These are phyloP conservation scores for Mycosphaerella arachidis DNA, from an alignment of 2,329 filamentous ascomycete species.

Conservation along the genomic window DNA sequence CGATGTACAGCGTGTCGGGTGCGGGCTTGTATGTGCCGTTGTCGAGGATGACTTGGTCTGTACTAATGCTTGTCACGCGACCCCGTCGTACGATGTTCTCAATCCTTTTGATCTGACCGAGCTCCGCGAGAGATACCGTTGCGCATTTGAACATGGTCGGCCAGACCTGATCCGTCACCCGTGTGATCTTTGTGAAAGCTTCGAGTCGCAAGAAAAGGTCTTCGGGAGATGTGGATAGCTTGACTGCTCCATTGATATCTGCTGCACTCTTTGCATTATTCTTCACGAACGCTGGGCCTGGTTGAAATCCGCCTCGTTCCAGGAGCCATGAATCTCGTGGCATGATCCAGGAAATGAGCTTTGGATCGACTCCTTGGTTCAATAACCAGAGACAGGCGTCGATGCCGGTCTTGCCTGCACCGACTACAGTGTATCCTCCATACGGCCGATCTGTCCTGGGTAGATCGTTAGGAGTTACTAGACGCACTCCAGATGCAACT, in stretches of 20 bases:
- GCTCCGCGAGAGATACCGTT: slow-evolving; percentile 15
- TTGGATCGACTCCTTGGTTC: slow-evolving; percentile 6
- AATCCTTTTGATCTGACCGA: slow-evolving; percentile 14
- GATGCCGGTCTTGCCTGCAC: slow-evolving; percentile 21
- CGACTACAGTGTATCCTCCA: slow-evolving; percentile 17
- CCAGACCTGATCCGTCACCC: slow-evolving; percentile 6
- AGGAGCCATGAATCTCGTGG: slow-evolving; percentile 18
- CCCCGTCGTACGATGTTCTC: slow-evolving; percentile 13
- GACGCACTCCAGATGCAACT: slow-evolving; percentile 5
- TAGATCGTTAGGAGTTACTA: slow-evolving; percentile 14
- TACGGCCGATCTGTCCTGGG: slow-evolving; percentile 6
- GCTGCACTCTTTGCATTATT: not conserved
- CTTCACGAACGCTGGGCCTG: slow-evolving; percentile 2
- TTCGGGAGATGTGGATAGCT: slow-evolving; percentile 12
- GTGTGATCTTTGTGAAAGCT: slow-evolving; percentile 4
- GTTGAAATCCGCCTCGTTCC: slow-evolving; percentile 13
- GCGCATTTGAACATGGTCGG: slow-evolving; percentile 19
- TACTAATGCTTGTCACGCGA: slow-evolving; percentile 7
- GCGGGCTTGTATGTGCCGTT: slow-evolving; percentile 3
- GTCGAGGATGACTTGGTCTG: slow-evolving; percentile 9
- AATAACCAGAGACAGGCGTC: slow-evolving; percentile 20
- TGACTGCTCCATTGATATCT: slow-evolving; percentile 3
- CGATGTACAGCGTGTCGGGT: slow-evolving; percentile 17
- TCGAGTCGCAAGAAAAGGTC: slow-evolving; percentile 9
- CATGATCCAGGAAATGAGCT: slow-evolving; percentile 22